Evolutionary conservation across 2,329 filamentous ascomycete species (phyloP).

Genomic region (Mariannaea sp.): DNA sequence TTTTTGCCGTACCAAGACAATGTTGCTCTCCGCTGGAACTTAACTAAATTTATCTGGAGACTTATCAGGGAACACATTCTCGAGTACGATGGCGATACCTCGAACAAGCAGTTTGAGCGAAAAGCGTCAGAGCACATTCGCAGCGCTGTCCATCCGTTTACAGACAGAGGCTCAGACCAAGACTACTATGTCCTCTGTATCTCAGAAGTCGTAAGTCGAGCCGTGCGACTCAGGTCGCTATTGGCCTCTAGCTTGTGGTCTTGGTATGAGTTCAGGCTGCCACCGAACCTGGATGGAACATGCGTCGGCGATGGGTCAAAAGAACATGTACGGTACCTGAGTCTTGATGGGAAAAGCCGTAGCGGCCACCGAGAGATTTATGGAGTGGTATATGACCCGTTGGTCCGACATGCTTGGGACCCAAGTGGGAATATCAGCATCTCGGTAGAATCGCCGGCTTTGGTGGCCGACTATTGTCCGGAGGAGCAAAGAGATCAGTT

Average conservation of each 20-base stretch:
- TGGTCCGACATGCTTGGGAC: background rate
- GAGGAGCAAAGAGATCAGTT: background rate
- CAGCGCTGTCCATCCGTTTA: background rate
- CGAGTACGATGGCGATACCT: background rate
- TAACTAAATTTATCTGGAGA: slow-evolving; percentile 3
- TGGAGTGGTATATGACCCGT: background rate
- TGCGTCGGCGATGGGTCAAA: background rate
- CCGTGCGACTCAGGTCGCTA: background rate
- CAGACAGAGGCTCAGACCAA: background rate
- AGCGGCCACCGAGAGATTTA: background rate
- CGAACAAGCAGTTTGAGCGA: background rate
- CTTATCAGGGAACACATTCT: slow-evolving; percentile 1
- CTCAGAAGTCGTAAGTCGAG: background rate
- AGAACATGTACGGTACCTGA: background rate
- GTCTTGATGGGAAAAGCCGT: background rate
- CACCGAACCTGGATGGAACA: background rate
- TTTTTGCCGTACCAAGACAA: too few species aligned
- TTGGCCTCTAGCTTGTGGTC: background rate
- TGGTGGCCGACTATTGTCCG: slow-evolving; percentile 2
- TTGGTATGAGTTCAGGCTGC: slow-evolving; percentile 1
- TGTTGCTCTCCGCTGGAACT: slow-evolving; percentile 2
- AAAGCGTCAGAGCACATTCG: background rate
- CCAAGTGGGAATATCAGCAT: background rate
- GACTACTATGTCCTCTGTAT: background rate
- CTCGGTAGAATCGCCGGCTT: background rate